phyloP scores from a whole-genome alignment of 441 rosid species.

The Populus trichocarpa region DNA sequence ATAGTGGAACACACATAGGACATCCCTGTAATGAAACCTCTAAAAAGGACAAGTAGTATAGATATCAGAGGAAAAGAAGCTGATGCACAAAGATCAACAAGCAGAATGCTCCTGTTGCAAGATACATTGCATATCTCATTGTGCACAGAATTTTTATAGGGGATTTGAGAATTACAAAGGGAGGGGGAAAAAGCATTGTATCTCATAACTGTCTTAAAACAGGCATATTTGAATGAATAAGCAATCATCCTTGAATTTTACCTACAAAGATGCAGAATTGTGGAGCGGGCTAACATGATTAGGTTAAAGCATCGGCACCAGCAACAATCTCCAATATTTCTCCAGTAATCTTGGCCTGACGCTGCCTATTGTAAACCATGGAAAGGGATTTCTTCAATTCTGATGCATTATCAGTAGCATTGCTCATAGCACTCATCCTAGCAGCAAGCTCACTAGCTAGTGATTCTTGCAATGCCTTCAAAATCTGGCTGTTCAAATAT shows the following conservation, averaged over 20 bases:
- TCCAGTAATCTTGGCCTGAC: slow-evolving; percentile 96
- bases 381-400: slow-evolving; percentile 76
- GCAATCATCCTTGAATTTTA: slow-evolving; percentile 15
- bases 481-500: slow-evolving; percentile 85
- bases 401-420: slow-evolving; percentile 74
- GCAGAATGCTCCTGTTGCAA: slow-evolving; percentile 22
- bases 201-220: slow-evolving; percentile 25
- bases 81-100: slow-evolving; percentile 4
- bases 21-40: not conserved
- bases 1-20: not conserved
- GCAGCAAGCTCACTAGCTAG: slow-evolving; percentile 90
- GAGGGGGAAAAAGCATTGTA: not conserved
- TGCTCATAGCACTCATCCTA: slow-evolving; percentile 96
- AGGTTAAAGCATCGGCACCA: slow-evolving; percentile 70
- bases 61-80: not conserved
- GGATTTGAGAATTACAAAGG: slow-evolving; percentile 25
- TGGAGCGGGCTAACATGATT: slow-evolving; percentile 1
- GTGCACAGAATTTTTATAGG: slow-evolving; percentile 24
- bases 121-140: slow-evolving; percentile 28
- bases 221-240: slow-evolving; percentile 29
- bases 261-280: slow-evolving; percentile 23
- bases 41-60: not conserved
- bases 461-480: slow-evolving; percentile 95
- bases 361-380: slow-evolving; percentile 61
- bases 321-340: slow-evolving; percentile 94